Base-by-base conservation (phyloP, 306 rosid species). In the Oxytropis ochrocephala region DNA sequence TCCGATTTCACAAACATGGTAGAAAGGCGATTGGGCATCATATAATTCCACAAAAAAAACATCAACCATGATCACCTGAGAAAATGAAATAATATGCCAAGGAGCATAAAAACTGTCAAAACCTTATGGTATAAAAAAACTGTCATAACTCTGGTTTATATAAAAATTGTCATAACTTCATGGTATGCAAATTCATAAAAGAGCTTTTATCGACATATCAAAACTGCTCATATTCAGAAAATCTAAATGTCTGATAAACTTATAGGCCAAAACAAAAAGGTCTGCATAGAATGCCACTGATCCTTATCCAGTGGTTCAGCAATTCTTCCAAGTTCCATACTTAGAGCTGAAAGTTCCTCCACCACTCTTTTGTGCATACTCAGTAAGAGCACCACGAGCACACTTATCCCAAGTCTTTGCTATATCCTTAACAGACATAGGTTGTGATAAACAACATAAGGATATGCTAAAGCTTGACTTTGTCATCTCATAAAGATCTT, bases 261-360 rank as follows among this genome's bases (percentile, higher is more conserved):
- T 53, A 8, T 30, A 24, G 24, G 53, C 47, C 52, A 44, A 58
- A 73, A 39, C 33, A 53, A 70, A 29, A 53, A 17, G 58, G 33
- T 71, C 54, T 24, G 74, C 63, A 61, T 54, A 30, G 47, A 43
- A 78, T 47, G 0, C 38, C 16, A 11, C 17, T 35, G 57, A 64
- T 51, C 3, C 64, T 80, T 80, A 89, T 24, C 84, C 81, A 12
- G 89, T 72, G 32, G 77, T 80, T 85, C 82, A 42, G 71, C 88
- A 83, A 78, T 86, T 68, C 76, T 88, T 90, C 98, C 98, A 93
- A 42, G 82, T 49, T 9, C 98, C 98, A 64, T 83, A 93, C 79
- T 85, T 90, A 2, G 96, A 87, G 86, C 98, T 90, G 82, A 94
- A 90, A 75, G 82, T 94, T 56, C 97, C 98, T 57, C 98, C 97